Evolutionary conservation across 2,329 filamentous ascomycete genomes (phyloP).

Genomic region (Aspergillus pseudoglaucus): DNA sequence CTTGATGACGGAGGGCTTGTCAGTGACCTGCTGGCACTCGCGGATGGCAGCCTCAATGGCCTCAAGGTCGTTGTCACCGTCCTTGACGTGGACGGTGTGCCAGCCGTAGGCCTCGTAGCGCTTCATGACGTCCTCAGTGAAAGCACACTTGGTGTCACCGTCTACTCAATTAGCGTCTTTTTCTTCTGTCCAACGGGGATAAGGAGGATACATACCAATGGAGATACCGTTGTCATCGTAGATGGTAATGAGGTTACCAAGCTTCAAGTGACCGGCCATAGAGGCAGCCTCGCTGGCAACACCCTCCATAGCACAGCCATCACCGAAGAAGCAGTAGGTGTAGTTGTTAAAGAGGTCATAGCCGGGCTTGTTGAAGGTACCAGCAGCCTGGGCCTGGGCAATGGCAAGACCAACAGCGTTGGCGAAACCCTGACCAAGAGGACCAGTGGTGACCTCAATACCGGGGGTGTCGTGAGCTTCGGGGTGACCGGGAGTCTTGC

Average conservation of each 20-base stretch:
- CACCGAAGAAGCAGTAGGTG: conserved; percentile 94
- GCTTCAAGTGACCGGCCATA: conserved; percentile 89
- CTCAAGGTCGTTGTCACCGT: conserved; percentile 84
- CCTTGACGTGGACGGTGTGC: conserved; percentile 76
- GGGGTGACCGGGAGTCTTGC: conserved; percentile 91
- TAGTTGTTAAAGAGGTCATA: conserved; percentile 91
- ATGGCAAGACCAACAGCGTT: conserved; percentile 98
- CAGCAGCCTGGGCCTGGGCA: conserved; percentile 85
- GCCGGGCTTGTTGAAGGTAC: conserved; percentile 92
- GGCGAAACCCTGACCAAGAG: conserved; percentile 92
- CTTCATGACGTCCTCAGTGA: conserved; percentile 94
- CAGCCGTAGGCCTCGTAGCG: conserved; percentile 96
- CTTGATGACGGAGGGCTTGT: conserved; percentile 97
- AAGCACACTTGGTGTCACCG: conserved; percentile 89
- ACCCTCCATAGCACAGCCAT: conserved; percentile 98
- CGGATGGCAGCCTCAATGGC: conserved; percentile 83
- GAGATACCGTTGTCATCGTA: conserved; percentile 99
- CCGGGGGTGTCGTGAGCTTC: conserved; percentile 95
- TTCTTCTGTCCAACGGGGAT: background rate
- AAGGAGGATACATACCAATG: conserved; percentile 48
- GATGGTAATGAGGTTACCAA: conserved; percentile 93
- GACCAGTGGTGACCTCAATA: conserved; percentile 95
- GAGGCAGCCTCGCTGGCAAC: conserved; percentile 89
- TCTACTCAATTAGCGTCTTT: conserved; percentile 45
- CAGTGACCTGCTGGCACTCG: conserved; percentile 75